Conservation (phyloP, 345 rosid genomes). For the Mangifera indica region DNA sequence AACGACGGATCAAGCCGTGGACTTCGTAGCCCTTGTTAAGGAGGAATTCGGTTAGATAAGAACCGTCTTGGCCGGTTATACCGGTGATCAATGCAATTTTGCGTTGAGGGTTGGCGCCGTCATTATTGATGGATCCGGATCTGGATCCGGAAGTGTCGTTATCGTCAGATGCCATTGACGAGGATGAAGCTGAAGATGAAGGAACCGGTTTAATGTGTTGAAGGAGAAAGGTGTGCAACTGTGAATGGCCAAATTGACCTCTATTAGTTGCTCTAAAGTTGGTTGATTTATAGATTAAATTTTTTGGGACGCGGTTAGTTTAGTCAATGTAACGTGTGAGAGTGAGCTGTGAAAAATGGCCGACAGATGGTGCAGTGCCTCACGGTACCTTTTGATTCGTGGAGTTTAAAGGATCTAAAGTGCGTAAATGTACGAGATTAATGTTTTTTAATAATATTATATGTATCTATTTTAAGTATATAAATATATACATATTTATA, state of each 20-base stretch:
- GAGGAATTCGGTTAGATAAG: constrained; percentile 86
- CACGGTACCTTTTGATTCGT: background rate
- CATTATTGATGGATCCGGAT: constrained; percentile 39
- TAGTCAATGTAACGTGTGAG: background rate
- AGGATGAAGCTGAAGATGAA: no score
- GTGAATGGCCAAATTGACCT: background rate
- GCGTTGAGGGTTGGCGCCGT: constrained; percentile 23
- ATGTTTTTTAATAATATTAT: no score
- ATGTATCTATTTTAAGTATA: no score
- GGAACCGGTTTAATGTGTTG: no score
- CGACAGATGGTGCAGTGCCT: background rate
- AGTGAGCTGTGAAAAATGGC: background rate
- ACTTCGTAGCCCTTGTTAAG: constrained; percentile 77
- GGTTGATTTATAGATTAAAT: background rate
- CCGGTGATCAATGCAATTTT: constrained; percentile 85
- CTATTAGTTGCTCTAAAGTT: background rate
- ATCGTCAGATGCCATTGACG: constrained; percentile 37
- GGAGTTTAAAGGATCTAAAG: no score
- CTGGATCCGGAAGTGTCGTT: constrained; percentile 34
- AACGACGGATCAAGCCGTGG: constrained; percentile 89
- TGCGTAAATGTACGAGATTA: no score
- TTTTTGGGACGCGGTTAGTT: background rate
- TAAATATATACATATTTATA: no score
- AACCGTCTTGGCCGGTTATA: constrained; percentile 95
- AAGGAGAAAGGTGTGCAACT: background rate